Conservation (phyloP, 1,284 basidiomycete species). For the Amylostereum areolatum region DNA sequence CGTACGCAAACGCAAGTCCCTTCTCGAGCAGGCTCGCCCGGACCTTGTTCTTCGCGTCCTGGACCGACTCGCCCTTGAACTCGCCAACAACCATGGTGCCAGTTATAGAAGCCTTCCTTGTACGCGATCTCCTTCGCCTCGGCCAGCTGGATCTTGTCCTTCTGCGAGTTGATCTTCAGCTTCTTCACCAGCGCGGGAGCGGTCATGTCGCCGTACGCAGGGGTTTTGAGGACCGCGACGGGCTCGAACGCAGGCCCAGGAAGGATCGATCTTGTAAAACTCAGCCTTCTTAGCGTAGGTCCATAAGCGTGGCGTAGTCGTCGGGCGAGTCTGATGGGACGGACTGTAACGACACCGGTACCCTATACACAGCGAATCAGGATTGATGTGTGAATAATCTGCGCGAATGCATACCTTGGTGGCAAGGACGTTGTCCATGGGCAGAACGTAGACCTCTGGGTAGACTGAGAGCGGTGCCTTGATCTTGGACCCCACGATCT, state of each 20-base stretch:
- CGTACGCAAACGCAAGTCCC: constrained; percentile 84
- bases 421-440: constrained; percentile 95
- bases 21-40: constrained; percentile 78
- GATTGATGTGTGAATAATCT: background rate
- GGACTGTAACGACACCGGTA: constrained; percentile 97
- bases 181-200: constrained; percentile 86
- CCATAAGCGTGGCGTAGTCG: constrained; percentile 88
- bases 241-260: constrained; percentile 87
- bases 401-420: constrained; percentile 61
- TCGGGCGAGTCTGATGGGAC: constrained; percentile 99
- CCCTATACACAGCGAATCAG: constrained; percentile 43
- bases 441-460: constrained; percentile 90
- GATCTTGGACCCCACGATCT: constrained; percentile 87
- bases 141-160: constrained; percentile 87
- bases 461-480: constrained; percentile 83
- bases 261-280: constrained; percentile 92
- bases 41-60: constrained; percentile 90
- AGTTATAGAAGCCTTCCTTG: constrained; percentile 96
- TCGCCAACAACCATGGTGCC: constrained; percentile 89
- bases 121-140: constrained; percentile 98
- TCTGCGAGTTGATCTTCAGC: constrained; percentile 94
- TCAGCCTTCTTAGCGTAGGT: constrained; percentile 96
- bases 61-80: constrained; percentile 83
- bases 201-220: constrained; percentile 88
- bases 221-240: constrained; percentile 84